A percentile compares a stretch with the other conserved stretches of the same genome.
phyloP scores from a whole-genome alignment of 1,284 basidiomycete genomes.

The Sphaerobolus stellatus region DNA sequence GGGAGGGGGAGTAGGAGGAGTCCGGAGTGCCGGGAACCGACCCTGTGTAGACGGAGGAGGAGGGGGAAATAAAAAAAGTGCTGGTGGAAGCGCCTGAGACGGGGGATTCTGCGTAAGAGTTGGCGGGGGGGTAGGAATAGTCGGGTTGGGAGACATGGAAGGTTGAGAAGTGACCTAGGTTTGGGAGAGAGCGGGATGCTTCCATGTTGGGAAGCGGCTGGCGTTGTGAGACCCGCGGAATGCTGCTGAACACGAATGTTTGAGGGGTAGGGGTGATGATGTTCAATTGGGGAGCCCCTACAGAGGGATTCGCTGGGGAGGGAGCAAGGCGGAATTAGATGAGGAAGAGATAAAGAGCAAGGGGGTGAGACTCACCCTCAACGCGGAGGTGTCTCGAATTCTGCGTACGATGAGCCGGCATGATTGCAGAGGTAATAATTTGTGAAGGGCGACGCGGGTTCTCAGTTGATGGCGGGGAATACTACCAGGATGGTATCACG shows the following conservation, averaged over 20 bases:
- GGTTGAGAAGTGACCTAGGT: slow-evolving; percentile 10
- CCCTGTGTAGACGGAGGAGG: slow-evolving; percentile 4
- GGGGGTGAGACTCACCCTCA: slow-evolving; percentile 5
- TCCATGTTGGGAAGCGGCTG: slow-evolving; percentile 4
- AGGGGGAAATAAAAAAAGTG: slow-evolving; percentile 11
- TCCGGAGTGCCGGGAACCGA: slow-evolving; percentile 8
- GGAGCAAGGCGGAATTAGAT: background rate
- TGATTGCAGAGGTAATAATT: slow-evolving; percentile 10
- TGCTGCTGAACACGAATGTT: slow-evolving; percentile 9
- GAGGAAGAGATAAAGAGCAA: background rate
- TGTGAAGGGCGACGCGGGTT: background rate
- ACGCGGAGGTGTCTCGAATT: slow-evolving; percentile 15
- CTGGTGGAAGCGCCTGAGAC: slow-evolving; percentile 8
- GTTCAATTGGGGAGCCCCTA: slow-evolving; percentile 11
- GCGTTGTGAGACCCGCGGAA: too few relatives aligned
- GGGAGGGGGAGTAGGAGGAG: slow-evolving; percentile 1
- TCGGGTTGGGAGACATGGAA: slow-evolving; percentile 11
- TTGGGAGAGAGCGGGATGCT: slow-evolving; percentile 12
- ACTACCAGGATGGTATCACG: background rate
- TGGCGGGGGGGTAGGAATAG: too few relatives aligned
- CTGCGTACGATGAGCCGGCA: slow-evolving; percentile 16
- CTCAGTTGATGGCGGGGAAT: background rate
- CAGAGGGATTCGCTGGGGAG: slow-evolving; percentile 1
- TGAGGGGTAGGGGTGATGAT: slow-evolving; percentile 12
- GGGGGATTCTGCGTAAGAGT: slow-evolving; percentile 5